Evolutionary conservation across 805 yeast genomes (phyloP), one percentile per base, ranked within the genome.

Genomic region (Candida ipomoeae): DNA sequence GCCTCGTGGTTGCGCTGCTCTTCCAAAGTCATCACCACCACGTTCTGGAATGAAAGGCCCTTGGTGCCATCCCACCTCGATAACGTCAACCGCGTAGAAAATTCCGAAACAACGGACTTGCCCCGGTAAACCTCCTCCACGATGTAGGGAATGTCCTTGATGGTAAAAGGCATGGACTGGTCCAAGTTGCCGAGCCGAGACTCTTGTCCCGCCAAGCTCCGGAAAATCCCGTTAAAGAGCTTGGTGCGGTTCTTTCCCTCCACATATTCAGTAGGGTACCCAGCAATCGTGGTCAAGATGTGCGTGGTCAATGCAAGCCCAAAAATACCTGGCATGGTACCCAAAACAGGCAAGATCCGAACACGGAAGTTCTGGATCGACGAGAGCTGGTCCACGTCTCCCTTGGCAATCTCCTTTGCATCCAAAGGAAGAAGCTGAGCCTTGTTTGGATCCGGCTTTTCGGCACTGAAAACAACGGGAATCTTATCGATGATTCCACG

Each of bases 321-420:
- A 71, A 94, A 94, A 69, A 92, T 85, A 8, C 94, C 97, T 1
- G 99, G 99, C 85, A 94, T 83, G 0, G 99, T 89, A 3, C 99
- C 98, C 55, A 94, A 71, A 0, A 94, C 99, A 0, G 99, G 99
- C 50, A 94, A 75, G 43, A 94, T 92, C 59, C 99, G 78, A 10
- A 91, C 97, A 59, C 99, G 79, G 74, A 94, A 94, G 69, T 89
- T 90, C 60, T 82, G 84, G 56, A 94, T 69, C 1, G 96, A 95
- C 53, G 95, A 82, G 40, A 94, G 74, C 65, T 95, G 94, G 56
- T 83, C 94, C 35, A 92, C 96, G 51, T 83, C 75, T 23, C 97
- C 97, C 66, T 84, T 82, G 48, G 80, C 83, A 52, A 83, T 78
- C 64, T 89, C 96, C 40, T 82, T 87, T 50, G 89, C 91, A 13